A percentile compares a stretch with the other conserved stretches of the same genome.
These are phyloP conservation scores for Monosporozyma aerobia DNA, from an alignment of 805 yeast species.

Conservation along the genomic window DNA sequence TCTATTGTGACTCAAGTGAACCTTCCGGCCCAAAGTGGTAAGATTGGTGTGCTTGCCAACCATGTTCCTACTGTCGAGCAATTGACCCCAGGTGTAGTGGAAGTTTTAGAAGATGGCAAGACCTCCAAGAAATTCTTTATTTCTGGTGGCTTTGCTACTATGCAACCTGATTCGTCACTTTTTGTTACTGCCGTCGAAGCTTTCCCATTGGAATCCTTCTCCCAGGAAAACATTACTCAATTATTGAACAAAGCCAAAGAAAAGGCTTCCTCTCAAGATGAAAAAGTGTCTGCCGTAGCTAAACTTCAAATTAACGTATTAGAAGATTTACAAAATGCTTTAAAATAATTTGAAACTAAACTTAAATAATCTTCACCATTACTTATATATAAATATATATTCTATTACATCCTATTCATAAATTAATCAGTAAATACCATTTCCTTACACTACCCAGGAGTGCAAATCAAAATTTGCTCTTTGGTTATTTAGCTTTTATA, in stretches of 20 bases:
- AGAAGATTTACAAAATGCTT: conserved; percentile 69
- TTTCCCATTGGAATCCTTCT: conserved; percentile 80
- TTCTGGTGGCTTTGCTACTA: conserved; percentile 94
- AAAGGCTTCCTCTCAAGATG: conserved; percentile 77
- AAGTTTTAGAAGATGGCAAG: conserved; percentile 69
- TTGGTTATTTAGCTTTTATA: background rate
- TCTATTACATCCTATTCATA: background rate
- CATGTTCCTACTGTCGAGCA: conserved; percentile 98
- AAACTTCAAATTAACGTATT: conserved; percentile 91
- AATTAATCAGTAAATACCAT: background rate
- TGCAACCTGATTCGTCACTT: conserved; percentile 86
- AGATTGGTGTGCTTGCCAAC: conserved; percentile 92
- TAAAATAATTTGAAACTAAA: conserved; percentile 14
- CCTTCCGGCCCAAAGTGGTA: conserved; percentile 92
- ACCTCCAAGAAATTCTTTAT: conserved; percentile 74
- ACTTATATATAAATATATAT: background rate
- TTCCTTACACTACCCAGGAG: background rate
- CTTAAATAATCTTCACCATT: background rate
- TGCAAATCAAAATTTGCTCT: background rate
- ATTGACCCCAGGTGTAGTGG: conserved; percentile 91
- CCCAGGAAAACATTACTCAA: conserved; percentile 65
- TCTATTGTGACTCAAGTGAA: conserved; percentile 62
- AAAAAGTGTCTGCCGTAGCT: conserved; percentile 87
- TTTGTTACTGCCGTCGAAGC: conserved; percentile 94
- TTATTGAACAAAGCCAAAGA: conserved; percentile 90